phyloP scores from a whole-genome alignment of 768 basidiomycete species.

The Kwoniella shandongensis region DNA sequence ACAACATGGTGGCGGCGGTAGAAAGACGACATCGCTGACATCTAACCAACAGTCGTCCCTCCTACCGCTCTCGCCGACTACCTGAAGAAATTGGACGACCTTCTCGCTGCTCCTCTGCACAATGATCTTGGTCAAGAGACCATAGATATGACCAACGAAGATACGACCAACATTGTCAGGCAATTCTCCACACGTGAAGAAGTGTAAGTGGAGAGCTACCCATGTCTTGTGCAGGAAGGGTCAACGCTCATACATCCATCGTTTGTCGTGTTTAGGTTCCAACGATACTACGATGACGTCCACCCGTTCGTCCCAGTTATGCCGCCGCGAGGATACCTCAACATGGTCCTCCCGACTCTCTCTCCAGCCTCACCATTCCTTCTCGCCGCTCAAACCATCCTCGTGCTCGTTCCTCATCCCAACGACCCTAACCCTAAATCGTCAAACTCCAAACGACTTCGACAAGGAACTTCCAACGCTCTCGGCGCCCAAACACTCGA shows the following conservation, averaged over 20 bases:
- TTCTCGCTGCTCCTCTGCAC: constrained; percentile 25
- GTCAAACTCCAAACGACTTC: constrained; percentile 37
- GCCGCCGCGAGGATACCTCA: constrained; percentile 38
- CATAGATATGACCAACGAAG: constrained; percentile 15
- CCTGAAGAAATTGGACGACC: constrained; percentile 43
- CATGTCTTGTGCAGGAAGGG: too few species aligned
- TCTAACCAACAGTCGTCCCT: constrained; percentile 8
- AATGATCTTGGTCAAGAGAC: constrained; percentile 8
- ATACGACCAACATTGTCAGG: constrained; percentile 38
- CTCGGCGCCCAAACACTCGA: constrained; percentile 33
- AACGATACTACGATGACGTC: constrained; percentile 49
- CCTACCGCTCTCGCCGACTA: constrained; percentile 45
- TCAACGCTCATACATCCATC: too few species aligned
- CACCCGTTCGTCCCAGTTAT: constrained; percentile 51
- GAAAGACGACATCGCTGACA: not conserved
- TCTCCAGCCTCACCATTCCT: constrained; percentile 48
- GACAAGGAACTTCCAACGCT: constrained; percentile 30
- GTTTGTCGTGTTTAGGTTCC: constrained; percentile 25
- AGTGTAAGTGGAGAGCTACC: constrained; percentile 28
- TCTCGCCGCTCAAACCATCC: constrained; percentile 45
- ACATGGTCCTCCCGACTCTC: constrained; percentile 34
- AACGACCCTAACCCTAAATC: constrained; percentile 43
- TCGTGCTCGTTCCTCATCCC: constrained; percentile 44
- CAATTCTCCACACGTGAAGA: constrained; percentile 31
- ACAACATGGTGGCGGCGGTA: too few species aligned